Percentiles rank a stretch among this genome's conserved stretches.
Conservation (phyloP, 2,329 filamentous ascomycete species). For the Xylaria sp. region DNA sequence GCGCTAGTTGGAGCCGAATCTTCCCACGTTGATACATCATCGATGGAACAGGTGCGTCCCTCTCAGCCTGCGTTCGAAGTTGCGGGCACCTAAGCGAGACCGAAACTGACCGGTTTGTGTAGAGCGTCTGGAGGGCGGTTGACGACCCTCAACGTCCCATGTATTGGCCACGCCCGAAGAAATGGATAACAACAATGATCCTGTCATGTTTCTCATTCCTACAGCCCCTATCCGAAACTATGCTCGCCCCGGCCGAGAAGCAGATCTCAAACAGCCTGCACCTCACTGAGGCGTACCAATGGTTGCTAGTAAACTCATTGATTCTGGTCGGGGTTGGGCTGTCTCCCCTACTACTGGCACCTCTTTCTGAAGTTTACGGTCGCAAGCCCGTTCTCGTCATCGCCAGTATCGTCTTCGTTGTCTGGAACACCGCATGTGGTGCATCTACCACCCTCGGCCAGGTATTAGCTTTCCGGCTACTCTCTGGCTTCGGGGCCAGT, state of each 20-base stretch:
- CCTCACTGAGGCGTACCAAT: slow-evolving; percentile 4
- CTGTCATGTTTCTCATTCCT: slow-evolving; percentile 23
- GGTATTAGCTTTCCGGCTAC: slow-evolving; percentile 22
- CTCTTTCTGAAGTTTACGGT: slow-evolving; percentile 53
- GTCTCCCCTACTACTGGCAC: slow-evolving; percentile 49
- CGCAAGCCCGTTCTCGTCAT: slow-evolving; percentile 28
- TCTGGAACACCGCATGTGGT: slow-evolving; percentile 27
- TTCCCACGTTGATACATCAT: not conserved
- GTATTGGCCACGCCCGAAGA: slow-evolving; percentile 17
- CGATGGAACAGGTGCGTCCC: not conserved
- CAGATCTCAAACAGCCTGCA: slow-evolving; percentile 10
- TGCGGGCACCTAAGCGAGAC: not conserved
- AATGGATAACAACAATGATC: slow-evolving; percentile 24
- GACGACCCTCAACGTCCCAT: slow-evolving; percentile 5
- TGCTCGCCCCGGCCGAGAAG: slow-evolving; percentile 16
- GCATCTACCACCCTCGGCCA: slow-evolving; percentile 7
- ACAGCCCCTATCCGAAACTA: slow-evolving; percentile 19
- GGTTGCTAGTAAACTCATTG: slow-evolving; percentile 21
- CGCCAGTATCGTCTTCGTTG: slow-evolving; percentile 16
- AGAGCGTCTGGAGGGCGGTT: not conserved
- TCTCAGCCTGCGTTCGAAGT: not conserved
- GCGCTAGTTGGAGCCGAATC: not conserved
- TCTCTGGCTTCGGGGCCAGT: slow-evolving; percentile 24
- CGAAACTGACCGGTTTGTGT: not conserved
- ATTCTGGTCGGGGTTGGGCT: slow-evolving; percentile 20